Percentiles rank a stretch among this genome's conserved stretches.
phyloP scores from a whole-genome alignment of 1,139 yeast genomes.

The Pichia sp. region DNA sequence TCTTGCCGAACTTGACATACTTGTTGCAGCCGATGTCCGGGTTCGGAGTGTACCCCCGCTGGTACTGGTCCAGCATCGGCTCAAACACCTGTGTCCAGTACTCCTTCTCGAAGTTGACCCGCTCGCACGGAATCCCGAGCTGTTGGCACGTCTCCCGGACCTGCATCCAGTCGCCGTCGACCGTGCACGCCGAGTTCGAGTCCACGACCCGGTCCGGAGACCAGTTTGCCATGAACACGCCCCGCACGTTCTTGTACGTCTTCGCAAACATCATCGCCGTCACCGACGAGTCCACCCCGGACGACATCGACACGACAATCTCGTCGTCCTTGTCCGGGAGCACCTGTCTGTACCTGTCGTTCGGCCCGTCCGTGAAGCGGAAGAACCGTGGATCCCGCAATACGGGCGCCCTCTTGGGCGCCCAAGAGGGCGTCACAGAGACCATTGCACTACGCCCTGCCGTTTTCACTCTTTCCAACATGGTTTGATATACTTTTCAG shows the following conservation, averaged over 20 bases:
- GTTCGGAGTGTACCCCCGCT: constrained; percentile 79
- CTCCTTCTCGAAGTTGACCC: constrained; percentile 82
- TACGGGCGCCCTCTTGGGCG: background rate
- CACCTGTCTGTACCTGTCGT: constrained; percentile 34
- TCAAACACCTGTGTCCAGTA: constrained; percentile 90
- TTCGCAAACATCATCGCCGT: constrained; percentile 69
- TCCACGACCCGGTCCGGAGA: constrained; percentile 34
- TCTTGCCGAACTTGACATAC: constrained; percentile 78
- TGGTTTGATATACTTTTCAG: too few relatives aligned
- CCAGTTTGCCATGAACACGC: constrained; percentile 96
- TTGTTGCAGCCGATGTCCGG: constrained; percentile 91
- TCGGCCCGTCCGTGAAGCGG: constrained; percentile 5
- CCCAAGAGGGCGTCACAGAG: too few relatives aligned
- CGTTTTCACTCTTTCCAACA: too few relatives aligned
- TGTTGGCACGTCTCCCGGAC: constrained; percentile 62
- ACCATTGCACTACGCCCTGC: too few relatives aligned
- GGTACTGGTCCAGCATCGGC: constrained; percentile 80
- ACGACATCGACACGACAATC: constrained; percentile 85
- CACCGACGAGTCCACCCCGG: constrained; percentile 95
- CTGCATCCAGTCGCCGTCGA: constrained; percentile 83
- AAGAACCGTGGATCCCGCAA: constrained; percentile 9
- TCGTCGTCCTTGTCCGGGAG: constrained; percentile 52
- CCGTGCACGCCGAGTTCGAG: constrained; percentile 48
- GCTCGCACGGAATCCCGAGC: constrained; percentile 62
- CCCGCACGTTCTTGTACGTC: constrained; percentile 53